Evolutionary conservation across 148 eudicot species (phyloP).

Genomic region (Spergularia bocconei): DNA sequence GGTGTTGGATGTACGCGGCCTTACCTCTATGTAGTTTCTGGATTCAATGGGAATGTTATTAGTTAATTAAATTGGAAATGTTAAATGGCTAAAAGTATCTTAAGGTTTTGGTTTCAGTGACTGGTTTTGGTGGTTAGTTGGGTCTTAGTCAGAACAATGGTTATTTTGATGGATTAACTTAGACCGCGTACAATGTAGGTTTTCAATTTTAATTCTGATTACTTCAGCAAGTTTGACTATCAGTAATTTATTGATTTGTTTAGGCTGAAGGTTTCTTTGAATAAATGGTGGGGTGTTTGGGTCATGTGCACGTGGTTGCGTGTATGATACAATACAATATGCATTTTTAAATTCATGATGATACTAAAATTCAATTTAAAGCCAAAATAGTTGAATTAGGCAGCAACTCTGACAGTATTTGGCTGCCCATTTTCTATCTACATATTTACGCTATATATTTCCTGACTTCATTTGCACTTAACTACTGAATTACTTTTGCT

Average conservation of each 20-base stretch:
- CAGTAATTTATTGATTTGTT: background rate
- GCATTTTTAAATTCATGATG: background rate
- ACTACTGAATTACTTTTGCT: too few relatives aligned
- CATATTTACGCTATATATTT: too few relatives aligned
- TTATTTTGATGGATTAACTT: background rate
- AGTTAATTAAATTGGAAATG: background rate
- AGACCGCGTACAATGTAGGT: background rate
- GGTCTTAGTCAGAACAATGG: background rate
- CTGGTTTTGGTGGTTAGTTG: background rate
- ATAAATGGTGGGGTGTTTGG: background rate
- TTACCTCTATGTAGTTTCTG: too few relatives aligned
- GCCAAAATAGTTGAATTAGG: too few relatives aligned
- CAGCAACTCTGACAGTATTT: too few relatives aligned
- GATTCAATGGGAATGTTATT: background rate
- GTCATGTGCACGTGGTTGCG: background rate
- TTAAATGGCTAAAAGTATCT: background rate
- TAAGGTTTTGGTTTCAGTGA: background rate
- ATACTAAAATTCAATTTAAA: background rate
- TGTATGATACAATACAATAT: background rate
- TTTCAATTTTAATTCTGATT: background rate
- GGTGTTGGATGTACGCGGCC: too few relatives aligned
- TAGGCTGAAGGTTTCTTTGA: background rate
- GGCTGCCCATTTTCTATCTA: too few relatives aligned
- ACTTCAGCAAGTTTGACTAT: background rate
- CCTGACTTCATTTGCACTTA: too few relatives aligned